Evolutionary conservation across 306 rosid genomes (phyloP).

Genomic region (Prunus dulcis): DNA sequence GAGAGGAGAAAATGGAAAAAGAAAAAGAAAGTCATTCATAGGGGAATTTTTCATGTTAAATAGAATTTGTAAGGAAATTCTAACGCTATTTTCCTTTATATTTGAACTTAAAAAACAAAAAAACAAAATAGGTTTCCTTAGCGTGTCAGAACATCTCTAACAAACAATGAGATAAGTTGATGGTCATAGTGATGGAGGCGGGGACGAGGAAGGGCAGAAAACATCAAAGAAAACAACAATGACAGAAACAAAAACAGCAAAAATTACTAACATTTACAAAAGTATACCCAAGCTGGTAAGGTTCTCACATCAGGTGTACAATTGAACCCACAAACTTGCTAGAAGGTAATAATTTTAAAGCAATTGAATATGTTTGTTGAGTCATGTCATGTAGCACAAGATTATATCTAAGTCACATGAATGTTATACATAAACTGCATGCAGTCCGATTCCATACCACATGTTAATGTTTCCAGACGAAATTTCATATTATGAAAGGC

Average conservation of each 20-base stretch:
- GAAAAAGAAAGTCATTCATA: slow-evolving; percentile 8
- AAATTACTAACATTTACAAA: background rate
- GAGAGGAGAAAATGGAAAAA: slow-evolving; percentile 18
- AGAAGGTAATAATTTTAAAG: background rate
- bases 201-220: background rate
- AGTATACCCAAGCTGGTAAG: background rate
- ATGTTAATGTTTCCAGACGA: background rate
- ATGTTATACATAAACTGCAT: background rate
- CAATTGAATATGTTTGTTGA: background rate
- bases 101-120: background rate
- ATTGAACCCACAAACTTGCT: background rate
- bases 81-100: background rate
- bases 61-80: background rate
- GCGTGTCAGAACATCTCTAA: background rate
- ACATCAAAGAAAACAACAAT: background rate
- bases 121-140: background rate
- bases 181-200: background rate
- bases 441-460: background rate
- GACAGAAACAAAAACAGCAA: background rate
- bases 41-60: no score
- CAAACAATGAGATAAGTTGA: background rate
- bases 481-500: background rate
- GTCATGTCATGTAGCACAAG: background rate
- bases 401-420: background rate
- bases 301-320: background rate